These are phyloP conservation scores for Colletotrichum cereale DNA, from an alignment of 2,329 filamentous ascomycete species.

Conservation along the genomic window DNA sequence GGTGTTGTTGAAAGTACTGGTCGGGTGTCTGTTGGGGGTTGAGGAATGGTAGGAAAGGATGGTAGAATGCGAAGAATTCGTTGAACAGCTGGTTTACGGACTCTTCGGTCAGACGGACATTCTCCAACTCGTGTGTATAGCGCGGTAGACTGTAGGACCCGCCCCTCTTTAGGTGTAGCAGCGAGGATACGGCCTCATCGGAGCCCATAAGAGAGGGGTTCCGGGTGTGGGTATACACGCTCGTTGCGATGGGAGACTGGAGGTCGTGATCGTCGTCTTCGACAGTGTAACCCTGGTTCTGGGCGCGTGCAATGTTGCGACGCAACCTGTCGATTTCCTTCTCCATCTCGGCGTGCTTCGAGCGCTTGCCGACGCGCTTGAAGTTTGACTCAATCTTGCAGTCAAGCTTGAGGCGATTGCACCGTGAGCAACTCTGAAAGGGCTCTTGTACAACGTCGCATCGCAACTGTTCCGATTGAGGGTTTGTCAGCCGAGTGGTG, in stretches of 20 bases:
- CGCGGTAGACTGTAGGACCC: conserved; percentile 71
- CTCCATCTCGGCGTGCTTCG: conserved; percentile 88
- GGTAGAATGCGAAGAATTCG: conserved; percentile 82
- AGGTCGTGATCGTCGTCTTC: conserved; percentile 69
- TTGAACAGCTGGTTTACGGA: conserved; percentile 75
- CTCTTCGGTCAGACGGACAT: conserved; percentile 73
- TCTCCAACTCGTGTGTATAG: conserved; percentile 72
- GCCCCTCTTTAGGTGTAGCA: conserved; percentile 75
- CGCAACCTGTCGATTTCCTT: conserved; percentile 80
- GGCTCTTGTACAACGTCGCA: conserved; percentile 88
- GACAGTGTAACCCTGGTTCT: conserved; percentile 67
- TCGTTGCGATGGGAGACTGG: conserved; percentile 70
- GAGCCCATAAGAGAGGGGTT: conserved; percentile 76
- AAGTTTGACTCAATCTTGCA: conserved; percentile 92
- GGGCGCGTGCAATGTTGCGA: conserved; percentile 70
- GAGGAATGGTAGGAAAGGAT: conserved; percentile 83
- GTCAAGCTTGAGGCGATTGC: conserved; percentile 81
- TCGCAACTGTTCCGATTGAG: conserved; percentile 68
- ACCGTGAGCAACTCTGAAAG: conserved; percentile 82
- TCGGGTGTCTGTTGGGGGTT: conserved; percentile 76
- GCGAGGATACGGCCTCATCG: conserved; percentile 75
- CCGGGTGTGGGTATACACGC: conserved; percentile 69
- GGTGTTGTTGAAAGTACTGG: conserved; percentile 81
- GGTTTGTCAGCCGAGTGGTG: conserved; percentile 17
- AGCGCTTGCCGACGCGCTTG: conserved; percentile 85